A percentile compares a stretch with the other conserved stretches of the same genome.
phyloP scores from a whole-genome alignment of 768 basidiomycete genomes.

The Fibroporia radiculosa region DNA sequence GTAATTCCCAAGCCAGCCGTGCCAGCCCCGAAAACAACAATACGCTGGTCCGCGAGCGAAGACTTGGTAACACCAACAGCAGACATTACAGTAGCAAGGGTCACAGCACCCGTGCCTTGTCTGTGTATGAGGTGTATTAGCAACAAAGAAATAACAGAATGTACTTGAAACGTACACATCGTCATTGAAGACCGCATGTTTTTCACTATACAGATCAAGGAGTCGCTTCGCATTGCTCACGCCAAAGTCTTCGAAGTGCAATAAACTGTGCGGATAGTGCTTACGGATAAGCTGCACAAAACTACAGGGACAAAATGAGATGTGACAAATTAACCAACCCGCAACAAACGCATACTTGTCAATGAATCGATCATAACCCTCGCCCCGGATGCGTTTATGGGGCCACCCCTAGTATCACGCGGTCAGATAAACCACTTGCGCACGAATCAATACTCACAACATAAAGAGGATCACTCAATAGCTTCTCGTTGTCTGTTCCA shows the following conservation, averaged over 20 bases:
- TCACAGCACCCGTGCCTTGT: slow-evolving; percentile 73
- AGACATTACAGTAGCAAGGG: slow-evolving; percentile 60
- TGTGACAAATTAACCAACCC: background rate
- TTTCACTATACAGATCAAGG: slow-evolving; percentile 50
- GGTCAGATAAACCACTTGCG: background rate
- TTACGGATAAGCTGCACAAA: slow-evolving; percentile 75
- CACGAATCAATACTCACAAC: slow-evolving; percentile 38
- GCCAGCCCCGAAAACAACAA: slow-evolving; percentile 73
- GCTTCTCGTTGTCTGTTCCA: slow-evolving; percentile 63
- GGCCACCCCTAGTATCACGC: slow-evolving; percentile 54
- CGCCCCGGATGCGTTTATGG: slow-evolving; percentile 59
- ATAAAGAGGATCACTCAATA: slow-evolving; percentile 57
- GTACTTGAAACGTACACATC: slow-evolving; percentile 47
- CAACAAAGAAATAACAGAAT: background rate
- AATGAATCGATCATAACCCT: slow-evolving; percentile 68
- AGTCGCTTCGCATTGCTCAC: slow-evolving; percentile 67
- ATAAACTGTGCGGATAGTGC: slow-evolving; percentile 52
- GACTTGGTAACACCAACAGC: slow-evolving; percentile 61
- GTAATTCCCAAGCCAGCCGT: slow-evolving; percentile 79
- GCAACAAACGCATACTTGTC: slow-evolving; percentile 41
- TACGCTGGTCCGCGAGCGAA: slow-evolving; percentile 65
- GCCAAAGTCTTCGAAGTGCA: slow-evolving; percentile 86
- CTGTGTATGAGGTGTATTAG: slow-evolving; percentile 23
- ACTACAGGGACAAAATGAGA: slow-evolving; percentile 33
- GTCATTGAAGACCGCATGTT: slow-evolving; percentile 74